Evolutionary conservation across 495 filamentous ascomycete species (phyloP).

Genomic region (Neurospora sp.): DNA sequence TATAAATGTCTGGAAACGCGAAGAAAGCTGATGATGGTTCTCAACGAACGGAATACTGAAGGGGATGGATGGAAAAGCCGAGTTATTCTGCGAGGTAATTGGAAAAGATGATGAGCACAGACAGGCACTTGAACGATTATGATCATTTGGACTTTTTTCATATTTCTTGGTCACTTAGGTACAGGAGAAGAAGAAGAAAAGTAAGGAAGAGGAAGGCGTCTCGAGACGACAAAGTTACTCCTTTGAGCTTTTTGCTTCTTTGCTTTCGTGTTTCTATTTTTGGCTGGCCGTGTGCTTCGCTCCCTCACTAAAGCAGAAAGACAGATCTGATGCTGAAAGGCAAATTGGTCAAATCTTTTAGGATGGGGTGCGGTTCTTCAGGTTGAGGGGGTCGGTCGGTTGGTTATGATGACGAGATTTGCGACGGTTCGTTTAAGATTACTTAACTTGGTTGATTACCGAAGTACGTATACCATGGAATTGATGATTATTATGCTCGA

Average conservation of each 20-base stretch:
- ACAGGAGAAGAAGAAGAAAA: not conserved
- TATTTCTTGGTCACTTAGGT: not conserved
- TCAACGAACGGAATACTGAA: not conserved
- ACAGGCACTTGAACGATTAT: not conserved
- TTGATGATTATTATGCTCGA: not conserved
- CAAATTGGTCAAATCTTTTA: not conserved
- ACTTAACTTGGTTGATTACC: not conserved
- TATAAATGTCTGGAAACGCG: not conserved
- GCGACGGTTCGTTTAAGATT: not conserved
- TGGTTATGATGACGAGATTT: not conserved
- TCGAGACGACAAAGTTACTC: not conserved
- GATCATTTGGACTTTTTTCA: not conserved
- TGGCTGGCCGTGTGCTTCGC: not conserved
- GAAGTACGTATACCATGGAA: not conserved
- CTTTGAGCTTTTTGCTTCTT: not conserved
- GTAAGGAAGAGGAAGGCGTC: not conserved
- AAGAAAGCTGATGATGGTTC: not conserved
- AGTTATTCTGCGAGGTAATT: not conserved
- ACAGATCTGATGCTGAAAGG: not conserved
- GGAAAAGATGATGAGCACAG: not conserved
- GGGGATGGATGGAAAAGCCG: not conserved
- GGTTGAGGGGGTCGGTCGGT: not conserved
- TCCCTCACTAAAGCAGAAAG: not conserved
- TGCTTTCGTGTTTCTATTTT: not conserved
- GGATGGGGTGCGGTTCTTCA: conserved; percentile 8